These are phyloP conservation scores for Talaromyces sp. DNA, from an alignment of 2,329 filamentous ascomycete genomes.

Conservation along the genomic window DNA sequence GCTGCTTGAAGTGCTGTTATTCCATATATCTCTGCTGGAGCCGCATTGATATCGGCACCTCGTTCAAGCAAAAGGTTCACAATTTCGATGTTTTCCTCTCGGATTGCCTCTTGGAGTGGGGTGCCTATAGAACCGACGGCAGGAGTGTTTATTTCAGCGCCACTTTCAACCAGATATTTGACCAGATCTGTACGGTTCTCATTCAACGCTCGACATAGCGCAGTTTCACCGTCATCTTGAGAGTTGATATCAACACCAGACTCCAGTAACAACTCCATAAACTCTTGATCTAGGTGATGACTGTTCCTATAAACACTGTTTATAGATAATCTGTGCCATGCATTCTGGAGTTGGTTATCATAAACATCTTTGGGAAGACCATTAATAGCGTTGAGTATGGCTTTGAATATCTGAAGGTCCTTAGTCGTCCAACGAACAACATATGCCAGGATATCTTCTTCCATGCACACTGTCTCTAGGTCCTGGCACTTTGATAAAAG, in stretches of 20 bases:
- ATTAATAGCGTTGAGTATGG: neutral
- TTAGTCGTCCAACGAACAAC: neutral
- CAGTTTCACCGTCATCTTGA: neutral
- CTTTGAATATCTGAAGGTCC: neutral
- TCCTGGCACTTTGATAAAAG: neutral
- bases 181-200: neutral
- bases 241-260: neutral
- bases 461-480: neutral
- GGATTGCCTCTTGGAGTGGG: neutral
- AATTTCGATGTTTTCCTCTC: constrained; percentile 8
- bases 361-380: neutral
- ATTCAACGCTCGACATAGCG: neutral
- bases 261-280: neutral
- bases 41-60: constrained; percentile 16
- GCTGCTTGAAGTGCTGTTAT: constrained; percentile 15
- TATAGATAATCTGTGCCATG: neutral
- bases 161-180: constrained; percentile 10
- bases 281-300: too few relatives aligned
- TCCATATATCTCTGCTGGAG: constrained; percentile 2
- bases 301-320: neutral
- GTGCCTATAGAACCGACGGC: neutral
- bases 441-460: neutral
- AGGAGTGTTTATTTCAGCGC: neutral
- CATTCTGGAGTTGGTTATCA: neutral
- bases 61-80: constrained; percentile 3